Base-by-base conservation (phyloP, 805 yeast genomes). In the Candida krabiensis region DNA sequence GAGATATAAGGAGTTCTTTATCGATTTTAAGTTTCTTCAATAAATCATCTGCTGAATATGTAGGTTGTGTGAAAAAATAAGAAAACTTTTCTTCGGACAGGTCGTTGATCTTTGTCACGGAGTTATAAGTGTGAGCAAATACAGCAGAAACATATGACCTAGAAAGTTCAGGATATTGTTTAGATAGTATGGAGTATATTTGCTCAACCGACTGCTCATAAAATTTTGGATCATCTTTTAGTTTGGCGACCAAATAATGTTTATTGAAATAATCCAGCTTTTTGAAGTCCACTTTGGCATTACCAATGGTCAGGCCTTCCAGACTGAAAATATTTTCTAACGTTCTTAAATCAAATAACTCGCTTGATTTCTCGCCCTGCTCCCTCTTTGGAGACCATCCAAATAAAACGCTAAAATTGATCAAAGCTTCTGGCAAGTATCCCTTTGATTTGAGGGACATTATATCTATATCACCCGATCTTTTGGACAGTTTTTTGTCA, bases 321-420 rank as follows among this genome's bases (percentile, higher is more conserved):
- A 89, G 56, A 12, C 79, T 69, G 56, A 93, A 93, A 17, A 59
- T 43, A 19, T 67, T 44, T 9, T 70, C 75, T 37, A 90, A 61
- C 23, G 84, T 77, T 1, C 67, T 47, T 43, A 83, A 52, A 0
- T 62, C 50, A 63, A 75, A 72, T 6, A 79, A 64, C 52, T 83
- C 91, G 35, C 70, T 71, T 0, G 61, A 56, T 18, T 71, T 65
- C 19, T 69, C 67, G 2, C 82, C 77, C 2, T 55, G 56, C 5
- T 64, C 65, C 44, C 86, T 69, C 5, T 80, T 77, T 4, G 96
- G 95, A 4, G 96, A 75, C 99, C 99, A 93, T 1, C 99, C 99
- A 60, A 88, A 85, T 41, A 93, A 67, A 0, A 91, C 96, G 29
- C 83, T 83, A 59, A 88, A 93, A 53, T 93, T 93, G 5, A 86